A percentile compares a stretch with the other conserved stretches of the same genome.
Conservation (phyloP, 495 filamentous ascomycete species). For the Xylaria acuta region DNA sequence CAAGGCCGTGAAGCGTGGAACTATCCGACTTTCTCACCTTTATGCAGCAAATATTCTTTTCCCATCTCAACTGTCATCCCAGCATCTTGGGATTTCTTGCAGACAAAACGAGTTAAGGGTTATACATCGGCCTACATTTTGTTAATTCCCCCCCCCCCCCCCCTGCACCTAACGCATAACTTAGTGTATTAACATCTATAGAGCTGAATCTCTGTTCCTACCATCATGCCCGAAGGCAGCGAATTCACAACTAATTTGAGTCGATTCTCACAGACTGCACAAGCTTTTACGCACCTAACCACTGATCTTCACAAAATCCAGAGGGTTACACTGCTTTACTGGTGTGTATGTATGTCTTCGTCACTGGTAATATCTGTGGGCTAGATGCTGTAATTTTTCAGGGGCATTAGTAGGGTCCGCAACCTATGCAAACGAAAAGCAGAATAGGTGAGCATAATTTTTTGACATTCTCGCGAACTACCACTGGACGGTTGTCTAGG, state of each 20-base stretch:
- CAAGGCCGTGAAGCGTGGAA: not conserved
- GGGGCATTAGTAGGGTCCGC: not conserved
- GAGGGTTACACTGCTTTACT: not conserved
- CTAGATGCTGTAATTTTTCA: too few species aligned
- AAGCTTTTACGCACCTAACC: not conserved
- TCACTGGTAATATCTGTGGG: too few species aligned
- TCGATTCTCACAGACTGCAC: too few species aligned
- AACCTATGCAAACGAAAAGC: not conserved
- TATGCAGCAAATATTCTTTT: not conserved
- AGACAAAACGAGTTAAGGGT: not conserved
- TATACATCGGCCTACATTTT: not conserved
- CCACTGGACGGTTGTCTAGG: constrained; percentile 31
- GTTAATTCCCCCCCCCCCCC: too few species aligned
- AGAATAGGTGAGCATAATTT: not conserved
- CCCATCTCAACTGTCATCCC: not conserved
- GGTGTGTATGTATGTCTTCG: too few species aligned
- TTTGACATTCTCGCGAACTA: constrained; percentile 31
- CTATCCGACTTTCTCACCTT: not conserved
- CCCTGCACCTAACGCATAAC: too few species aligned
- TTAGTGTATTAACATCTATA: not conserved
- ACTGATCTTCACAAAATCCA: not conserved
- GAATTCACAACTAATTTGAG: not conserved
- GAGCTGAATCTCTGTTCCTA: not conserved
- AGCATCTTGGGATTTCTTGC: not conserved
- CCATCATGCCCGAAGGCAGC: not conserved